Base-by-base conservation (phyloP, 1,284 basidiomycete genomes). In the Porogramme epimiltina region DNA sequence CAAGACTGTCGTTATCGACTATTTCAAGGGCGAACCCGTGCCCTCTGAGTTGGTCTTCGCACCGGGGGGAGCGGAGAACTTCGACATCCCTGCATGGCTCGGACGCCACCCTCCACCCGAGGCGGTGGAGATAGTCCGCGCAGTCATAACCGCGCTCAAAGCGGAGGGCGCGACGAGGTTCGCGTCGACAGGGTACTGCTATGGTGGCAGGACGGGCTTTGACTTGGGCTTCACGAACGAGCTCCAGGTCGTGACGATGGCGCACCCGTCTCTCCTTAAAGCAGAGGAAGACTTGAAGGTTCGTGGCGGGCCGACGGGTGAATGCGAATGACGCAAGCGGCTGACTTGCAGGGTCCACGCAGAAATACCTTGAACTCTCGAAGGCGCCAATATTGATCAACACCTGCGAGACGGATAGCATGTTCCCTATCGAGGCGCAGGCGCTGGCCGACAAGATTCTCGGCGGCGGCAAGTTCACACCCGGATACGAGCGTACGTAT, bases 241-340 rank as follows among this genome's bases (percentile, higher is more conserved):
- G 44, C 77, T 83, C 66, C 70, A 76, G 39, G 85, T 72, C 20
- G 75, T 74, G 4, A 80, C 78, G 23, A 74, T 78, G 51, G 67
- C 81, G 3, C 91, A 93, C 70, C 91, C 90, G 3, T 89, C 89
- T 3, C 70, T 85, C 4, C 77, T 93, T 55, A 56, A 85, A 45
- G 54, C 78, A 40, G 65, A 63, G n/a, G 78, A 69, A 1, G 84
- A 86, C 67, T 70, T 89, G 41, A 77, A 88, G 72, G 81, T 81
- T 5, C 10, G 34, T 18, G 8, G 5, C 8, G 28, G 13, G 13
- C 28, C 28, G 28, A 6, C 8, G 28, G 28, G 8, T 8, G 8
- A 13, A 49, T 26, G 28, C 44, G 56, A 52, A 5, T 2, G n/a
- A 13, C 3, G 2, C 8, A 3, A 19, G 22, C 16, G 15, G 8